Percentiles rank a stretch among this genome's conserved stretches.
These are phyloP conservation scores for Alternaria panax DNA, from an alignment of 2,329 filamentous ascomycete genomes.

Conservation along the genomic window DNA sequence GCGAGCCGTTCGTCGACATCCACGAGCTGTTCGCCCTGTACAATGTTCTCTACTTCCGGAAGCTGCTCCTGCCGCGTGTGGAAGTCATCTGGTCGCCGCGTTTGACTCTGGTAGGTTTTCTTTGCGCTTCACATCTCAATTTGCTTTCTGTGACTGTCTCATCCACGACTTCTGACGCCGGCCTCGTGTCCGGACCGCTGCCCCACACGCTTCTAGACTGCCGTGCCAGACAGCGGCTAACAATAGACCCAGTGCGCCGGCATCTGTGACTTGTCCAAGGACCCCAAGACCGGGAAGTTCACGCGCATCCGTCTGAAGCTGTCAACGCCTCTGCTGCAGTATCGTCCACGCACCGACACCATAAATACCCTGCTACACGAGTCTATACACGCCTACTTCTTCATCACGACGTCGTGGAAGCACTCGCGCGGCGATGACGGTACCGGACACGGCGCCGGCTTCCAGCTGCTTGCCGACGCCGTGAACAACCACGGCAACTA, in stretches of 20 bases:
- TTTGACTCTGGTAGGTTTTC: conserved; percentile 47
- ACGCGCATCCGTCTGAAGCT: conserved; percentile 54
- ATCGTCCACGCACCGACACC: conserved; percentile 52
- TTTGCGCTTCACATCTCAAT: conserved; percentile 1
- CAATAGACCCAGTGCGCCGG: conserved; percentile 50
- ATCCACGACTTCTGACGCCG: conserved; percentile 11
- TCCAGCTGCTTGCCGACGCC: conserved; percentile 54
- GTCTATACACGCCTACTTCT: conserved; percentile 57
- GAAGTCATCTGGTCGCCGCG: conserved; percentile 54
- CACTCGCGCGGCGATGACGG: conserved; percentile 53
- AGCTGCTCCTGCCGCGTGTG: conserved; percentile 50
- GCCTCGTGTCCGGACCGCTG: conserved; percentile 9
- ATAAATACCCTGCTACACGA: conserved; percentile 56
- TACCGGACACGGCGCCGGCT: conserved; percentile 54
- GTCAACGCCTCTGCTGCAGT: conserved; percentile 55
- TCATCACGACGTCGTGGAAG: conserved; percentile 54
- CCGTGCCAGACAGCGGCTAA: conserved; percentile 24
- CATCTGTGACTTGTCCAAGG: conserved; percentile 55
- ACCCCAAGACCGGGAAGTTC: conserved; percentile 47
- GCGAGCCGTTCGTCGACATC: conserved; percentile 52
- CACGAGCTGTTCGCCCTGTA: conserved; percentile 52
- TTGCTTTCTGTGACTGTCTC: conserved; percentile 21
- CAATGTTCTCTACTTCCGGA: conserved; percentile 54
- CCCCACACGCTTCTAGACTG: conserved; percentile 20
- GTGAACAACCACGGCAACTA: conserved; percentile 55